Percentiles rank a stretch among this genome's conserved stretches.
Evolutionary conservation across 2,329 filamentous ascomycete species (phyloP).

Genomic region (Alternaria novae-zelandiae): DNA sequence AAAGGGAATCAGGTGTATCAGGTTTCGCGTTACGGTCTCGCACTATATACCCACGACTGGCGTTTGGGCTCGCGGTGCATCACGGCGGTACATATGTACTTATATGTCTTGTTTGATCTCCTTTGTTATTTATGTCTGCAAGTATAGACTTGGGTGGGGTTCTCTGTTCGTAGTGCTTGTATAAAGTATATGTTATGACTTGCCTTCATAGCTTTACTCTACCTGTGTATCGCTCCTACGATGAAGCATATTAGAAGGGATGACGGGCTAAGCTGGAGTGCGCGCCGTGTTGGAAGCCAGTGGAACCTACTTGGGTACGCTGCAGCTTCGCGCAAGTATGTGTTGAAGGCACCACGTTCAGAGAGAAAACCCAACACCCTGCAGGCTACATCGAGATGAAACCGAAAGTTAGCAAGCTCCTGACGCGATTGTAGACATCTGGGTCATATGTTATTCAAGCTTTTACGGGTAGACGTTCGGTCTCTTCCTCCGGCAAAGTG

Average conservation of each 20-base stretch:
- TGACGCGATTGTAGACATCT: neutral
- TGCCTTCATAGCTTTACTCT: neutral
- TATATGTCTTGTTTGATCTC: neutral
- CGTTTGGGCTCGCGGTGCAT: constrained; percentile 10
- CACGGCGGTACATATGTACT: neutral
- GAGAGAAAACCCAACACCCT: neutral
- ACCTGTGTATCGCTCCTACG: too few species aligned
- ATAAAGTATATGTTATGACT: neutral
- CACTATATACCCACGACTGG: constrained; percentile 22
- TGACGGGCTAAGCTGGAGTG: too few species aligned
- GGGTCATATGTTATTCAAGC: neutral
- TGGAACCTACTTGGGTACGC: too few species aligned
- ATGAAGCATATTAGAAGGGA: too few species aligned
- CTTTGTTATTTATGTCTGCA: neutral
- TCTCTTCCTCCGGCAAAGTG: neutral
- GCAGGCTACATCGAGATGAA: neutral
- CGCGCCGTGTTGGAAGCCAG: too few species aligned
- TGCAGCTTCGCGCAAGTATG: too few species aligned
- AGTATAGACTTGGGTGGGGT: neutral
- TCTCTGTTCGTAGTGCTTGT: neutral
- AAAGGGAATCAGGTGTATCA: too few species aligned
- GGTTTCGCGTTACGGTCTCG: constrained; percentile 6
- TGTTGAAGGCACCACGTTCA: neutral
- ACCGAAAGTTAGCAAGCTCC: neutral
- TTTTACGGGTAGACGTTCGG: neutral